Conservation (phyloP, 169 alveolate genomes). For the Eimeria acervulina region DNA sequence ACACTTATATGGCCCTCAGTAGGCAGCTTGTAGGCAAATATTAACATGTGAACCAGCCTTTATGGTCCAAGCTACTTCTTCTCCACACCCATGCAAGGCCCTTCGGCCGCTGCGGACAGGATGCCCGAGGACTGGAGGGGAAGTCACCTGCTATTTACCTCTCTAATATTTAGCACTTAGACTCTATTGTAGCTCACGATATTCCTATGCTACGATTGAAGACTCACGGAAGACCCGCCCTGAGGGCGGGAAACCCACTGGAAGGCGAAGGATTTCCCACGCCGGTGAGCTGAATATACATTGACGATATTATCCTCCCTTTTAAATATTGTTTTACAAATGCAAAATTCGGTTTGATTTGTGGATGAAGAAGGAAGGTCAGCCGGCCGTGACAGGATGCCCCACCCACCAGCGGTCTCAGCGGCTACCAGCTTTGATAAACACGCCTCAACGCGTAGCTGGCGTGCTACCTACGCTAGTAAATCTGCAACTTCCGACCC, state of each 20-base stretch:
- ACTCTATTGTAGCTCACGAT: neutral
- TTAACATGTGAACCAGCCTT: neutral
- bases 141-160: too few species aligned
- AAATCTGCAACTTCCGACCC: neutral
- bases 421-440: slow-evolving; percentile 20
- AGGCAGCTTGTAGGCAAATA: neutral
- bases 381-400: neutral
- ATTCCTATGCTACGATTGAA: neutral
- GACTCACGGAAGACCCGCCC: neutral
- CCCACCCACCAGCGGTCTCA: slow-evolving; percentile 73
- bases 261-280: neutral
- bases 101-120: neutral
- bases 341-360: neutral
- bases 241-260: neutral
- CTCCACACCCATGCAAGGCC: neutral
- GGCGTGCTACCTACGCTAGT: neutral
- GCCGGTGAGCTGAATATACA: neutral
- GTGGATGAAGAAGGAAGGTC: neutral
- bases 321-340: neutral
- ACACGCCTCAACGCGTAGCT: slow-evolving; percentile 37
- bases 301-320: neutral
- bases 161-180: neutral
- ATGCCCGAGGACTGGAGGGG: neutral
- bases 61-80: neutral
- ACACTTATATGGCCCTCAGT: neutral